Evolutionary conservation across 2,329 filamentous ascomycete species (phyloP).

Genomic region (Coniochaeta prunicola): DNA sequence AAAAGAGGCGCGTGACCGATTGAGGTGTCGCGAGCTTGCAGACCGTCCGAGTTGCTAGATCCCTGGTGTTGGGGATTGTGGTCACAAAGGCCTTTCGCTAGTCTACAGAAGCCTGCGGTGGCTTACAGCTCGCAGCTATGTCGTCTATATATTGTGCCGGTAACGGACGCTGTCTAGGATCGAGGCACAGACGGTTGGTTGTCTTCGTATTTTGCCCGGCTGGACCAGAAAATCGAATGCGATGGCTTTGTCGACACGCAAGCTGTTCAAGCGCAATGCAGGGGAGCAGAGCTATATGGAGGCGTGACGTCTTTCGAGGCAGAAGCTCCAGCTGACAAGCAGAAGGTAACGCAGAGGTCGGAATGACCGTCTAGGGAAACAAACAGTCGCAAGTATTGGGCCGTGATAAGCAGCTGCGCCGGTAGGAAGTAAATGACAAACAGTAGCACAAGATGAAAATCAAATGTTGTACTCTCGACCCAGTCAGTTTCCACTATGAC

Average conservation of each 20-base stretch:
- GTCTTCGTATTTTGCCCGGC: background rate
- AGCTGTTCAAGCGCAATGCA: background rate
- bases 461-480: background rate
- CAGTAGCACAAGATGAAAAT: background rate
- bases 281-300: background rate
- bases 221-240: background rate
- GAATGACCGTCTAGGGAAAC: background rate
- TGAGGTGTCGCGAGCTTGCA: background rate
- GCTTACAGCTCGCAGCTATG: background rate
- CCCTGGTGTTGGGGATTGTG: background rate
- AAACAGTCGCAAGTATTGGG: background rate
- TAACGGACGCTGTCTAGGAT: background rate
- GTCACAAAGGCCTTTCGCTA: background rate
- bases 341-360: background rate
- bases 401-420: background rate
- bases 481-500: background rate
- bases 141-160: background rate
- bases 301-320: background rate
- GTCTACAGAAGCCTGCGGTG: background rate
- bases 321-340: background rate
- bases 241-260: background rate
- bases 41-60: background rate
- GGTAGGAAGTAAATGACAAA: background rate
- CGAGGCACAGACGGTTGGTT: too few relatives aligned
- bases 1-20: background rate